Conservation (phyloP, 2,329 filamentous ascomycete species). For the Fusarium napiforme region DNA sequence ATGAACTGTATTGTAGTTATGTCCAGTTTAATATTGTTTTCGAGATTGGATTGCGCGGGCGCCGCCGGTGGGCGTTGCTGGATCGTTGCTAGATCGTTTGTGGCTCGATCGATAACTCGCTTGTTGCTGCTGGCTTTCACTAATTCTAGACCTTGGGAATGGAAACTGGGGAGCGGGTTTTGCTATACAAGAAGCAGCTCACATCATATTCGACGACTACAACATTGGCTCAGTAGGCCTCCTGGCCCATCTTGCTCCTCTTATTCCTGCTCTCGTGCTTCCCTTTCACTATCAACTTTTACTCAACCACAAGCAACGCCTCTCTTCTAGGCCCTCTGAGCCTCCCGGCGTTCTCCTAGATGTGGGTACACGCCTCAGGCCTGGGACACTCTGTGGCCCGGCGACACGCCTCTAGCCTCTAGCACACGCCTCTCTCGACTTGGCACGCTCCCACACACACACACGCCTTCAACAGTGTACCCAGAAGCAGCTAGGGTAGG, state of each 20-base stretch:
- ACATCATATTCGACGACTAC: slow-evolving; percentile 4
- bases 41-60: slow-evolving; percentile 32
- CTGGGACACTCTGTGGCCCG: slow-evolving; percentile 13
- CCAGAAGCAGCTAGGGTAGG: slow-evolving; percentile 25
- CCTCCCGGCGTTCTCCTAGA: slow-evolving; percentile 44
- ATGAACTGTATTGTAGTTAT: background rate
- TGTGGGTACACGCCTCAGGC: slow-evolving; percentile 29
- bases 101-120: slow-evolving; percentile 35
- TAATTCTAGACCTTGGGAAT: slow-evolving; percentile 12
- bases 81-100: slow-evolving; percentile 40
- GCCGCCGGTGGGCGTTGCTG: slow-evolving; percentile 34
- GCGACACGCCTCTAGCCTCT: slow-evolving; percentile 19
- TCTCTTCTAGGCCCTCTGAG: slow-evolving; percentile 45
- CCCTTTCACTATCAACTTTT: slow-evolving; percentile 16
- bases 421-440: slow-evolving; percentile 29
- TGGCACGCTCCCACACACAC: slow-evolving; percentile 16
- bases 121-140: slow-evolving; percentile 25
- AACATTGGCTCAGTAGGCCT: slow-evolving; percentile 18
- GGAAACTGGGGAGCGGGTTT: background rate
- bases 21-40: slow-evolving; percentile 13
- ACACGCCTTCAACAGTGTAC: slow-evolving; percentile 19
- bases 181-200: slow-evolving; percentile 3
- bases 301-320: slow-evolving; percentile 32
- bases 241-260: slow-evolving; percentile 10
- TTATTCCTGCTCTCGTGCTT: slow-evolving; percentile 13